Conservation (phyloP, 208 protist species). For the Trypanosomatidae sp. region DNA sequence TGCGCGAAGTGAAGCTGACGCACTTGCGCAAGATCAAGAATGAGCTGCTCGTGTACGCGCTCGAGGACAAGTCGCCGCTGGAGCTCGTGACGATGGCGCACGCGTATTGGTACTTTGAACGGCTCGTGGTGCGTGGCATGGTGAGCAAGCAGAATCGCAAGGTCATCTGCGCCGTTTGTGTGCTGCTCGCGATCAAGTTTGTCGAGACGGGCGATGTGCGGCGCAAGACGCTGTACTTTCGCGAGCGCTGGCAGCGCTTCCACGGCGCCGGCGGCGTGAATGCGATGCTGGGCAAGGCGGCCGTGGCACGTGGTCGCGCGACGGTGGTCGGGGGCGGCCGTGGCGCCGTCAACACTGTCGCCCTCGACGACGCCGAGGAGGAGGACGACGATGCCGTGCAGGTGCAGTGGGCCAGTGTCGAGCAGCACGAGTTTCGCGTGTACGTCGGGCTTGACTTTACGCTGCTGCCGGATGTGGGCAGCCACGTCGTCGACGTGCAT, state of each 20-base stretch:
- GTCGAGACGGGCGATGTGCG: slow-evolving; percentile 60
- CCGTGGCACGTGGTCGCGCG: too few species aligned
- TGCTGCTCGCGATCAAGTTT: slow-evolving; percentile 75
- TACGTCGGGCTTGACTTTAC: slow-evolving; percentile 81
- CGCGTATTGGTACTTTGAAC: slow-evolving; percentile 85
- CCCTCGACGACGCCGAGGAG: slow-evolving; percentile 18
- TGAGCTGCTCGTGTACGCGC: slow-evolving; percentile 54
- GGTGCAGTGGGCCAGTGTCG: slow-evolving; percentile 51
- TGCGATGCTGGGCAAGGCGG: too few species aligned
- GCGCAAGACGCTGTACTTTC: slow-evolving; percentile 62
- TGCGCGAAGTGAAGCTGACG: slow-evolving; percentile 73
- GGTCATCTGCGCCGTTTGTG: slow-evolving; percentile 42
- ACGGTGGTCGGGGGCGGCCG: too few species aligned
- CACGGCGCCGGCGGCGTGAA: slow-evolving; percentile 15
- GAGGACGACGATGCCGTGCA: slow-evolving; percentile 35
- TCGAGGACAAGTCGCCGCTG: slow-evolving; percentile 49
- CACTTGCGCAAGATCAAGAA: slow-evolving; percentile 59
- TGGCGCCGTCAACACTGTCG: slow-evolving; percentile 9
- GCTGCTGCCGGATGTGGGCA: slow-evolving; percentile 48
- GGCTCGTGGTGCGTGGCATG: slow-evolving; percentile 62
- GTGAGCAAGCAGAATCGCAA: slow-evolving; percentile 72
- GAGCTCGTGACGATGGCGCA: slow-evolving; percentile 60
- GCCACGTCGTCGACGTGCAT: slow-evolving; percentile 45
- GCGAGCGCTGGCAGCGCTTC: slow-evolving; percentile 34
- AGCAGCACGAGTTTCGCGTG: slow-evolving; percentile 58